Base-by-base conservation (phyloP, 768 basidiomycete species). In the Suillus hirtellus region DNA sequence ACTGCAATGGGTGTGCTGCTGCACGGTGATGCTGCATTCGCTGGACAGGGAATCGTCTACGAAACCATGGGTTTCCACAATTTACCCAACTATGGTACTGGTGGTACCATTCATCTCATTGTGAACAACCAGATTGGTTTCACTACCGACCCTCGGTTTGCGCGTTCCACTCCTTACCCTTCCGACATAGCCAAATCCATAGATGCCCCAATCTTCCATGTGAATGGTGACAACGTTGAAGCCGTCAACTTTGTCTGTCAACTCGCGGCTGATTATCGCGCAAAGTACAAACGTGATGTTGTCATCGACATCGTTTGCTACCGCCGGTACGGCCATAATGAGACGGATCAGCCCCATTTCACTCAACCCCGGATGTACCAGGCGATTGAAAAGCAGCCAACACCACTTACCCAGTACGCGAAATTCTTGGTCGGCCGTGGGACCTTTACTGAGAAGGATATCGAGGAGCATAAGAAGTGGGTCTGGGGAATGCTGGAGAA, bases 101-200 rank as follows among this genome's bases (percentile, higher is more conserved):
- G 97, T 63, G 97, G 97, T 62, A 99, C 97, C 55, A 94, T 99
- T 69, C 97, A 99, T 74, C 81, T 99, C 63, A 96, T 99, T 69
- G 95, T 99, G 68, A 99, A 99, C 83, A 99, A 99, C 79, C 96
- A 99, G 75, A 96, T 99, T 64, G 96, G 96, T 63, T 99, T 99
- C 82, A 99, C 97, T 59, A 99, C 97, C 40, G 96, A 99, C 73
- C 97, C 97, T 53, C 89, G 96, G 63, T 97, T 99, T 80, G 82
- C 96, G 53, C 95, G 97, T 63, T 99, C 96, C 19, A 99, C 97
- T 4, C 93, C 97, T 56, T 99, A 99, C 79, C 92, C 92, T 14
- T 98, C 96, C 61, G 97, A 99, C 73, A 92, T 99, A 67, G 97
- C 97, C 66, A 99, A 99, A 78, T 89, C 95, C 55, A 99, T 99